Base-by-base conservation (phyloP, 345 rosid species). In the Hirschfeldia incana region DNA sequence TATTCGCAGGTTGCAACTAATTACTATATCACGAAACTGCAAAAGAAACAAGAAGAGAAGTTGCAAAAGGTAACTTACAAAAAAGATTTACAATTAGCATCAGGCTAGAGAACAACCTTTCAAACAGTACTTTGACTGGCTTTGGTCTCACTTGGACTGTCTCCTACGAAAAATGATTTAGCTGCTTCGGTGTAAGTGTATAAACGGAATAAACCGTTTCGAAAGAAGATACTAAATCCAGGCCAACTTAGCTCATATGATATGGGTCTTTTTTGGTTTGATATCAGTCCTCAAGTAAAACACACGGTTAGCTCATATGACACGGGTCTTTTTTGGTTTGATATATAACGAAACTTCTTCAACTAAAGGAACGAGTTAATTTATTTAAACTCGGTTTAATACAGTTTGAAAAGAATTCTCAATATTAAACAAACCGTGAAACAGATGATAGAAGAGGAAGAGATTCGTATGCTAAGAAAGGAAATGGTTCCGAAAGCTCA, bases 401-500 rank as follows among this genome's bases (percentile, higher is more conserved):
- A 65, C 37, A 8, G 26, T 49, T 67, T 46, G 15, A 27, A 15
- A 66, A 42, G 28, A 72, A 12, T 3, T 44, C 0, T 27, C 2
- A 51, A 60, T 15, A 2, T 28, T 74, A 33, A 49, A 34, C 17
- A 4, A 36, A 8, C 6, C 2, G 68, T 65, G 33, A 28, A 67
- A 34, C 84, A 93, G 98, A 84, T 91, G 82, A 86, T 91, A 34
- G 95, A 91, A 67, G 89, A 93, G 33, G 90, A 93, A 81, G 97
- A 89, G 86, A 30, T 91, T 36, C 88, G 89, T 30, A 63, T 76
- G 85, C 69, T 91, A 69, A 88, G 98, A 67, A 93, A 90, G 33
- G 92, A 91, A 80, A 93, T 93, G 98, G 82, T 93, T 51, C 97
- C 95, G 11, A 87, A 88, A 87, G 95, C 92, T 57, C 95, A 90